Base-by-base conservation (phyloP, 306 rosid genomes). In the Astragalus glycyphyllos region DNA sequence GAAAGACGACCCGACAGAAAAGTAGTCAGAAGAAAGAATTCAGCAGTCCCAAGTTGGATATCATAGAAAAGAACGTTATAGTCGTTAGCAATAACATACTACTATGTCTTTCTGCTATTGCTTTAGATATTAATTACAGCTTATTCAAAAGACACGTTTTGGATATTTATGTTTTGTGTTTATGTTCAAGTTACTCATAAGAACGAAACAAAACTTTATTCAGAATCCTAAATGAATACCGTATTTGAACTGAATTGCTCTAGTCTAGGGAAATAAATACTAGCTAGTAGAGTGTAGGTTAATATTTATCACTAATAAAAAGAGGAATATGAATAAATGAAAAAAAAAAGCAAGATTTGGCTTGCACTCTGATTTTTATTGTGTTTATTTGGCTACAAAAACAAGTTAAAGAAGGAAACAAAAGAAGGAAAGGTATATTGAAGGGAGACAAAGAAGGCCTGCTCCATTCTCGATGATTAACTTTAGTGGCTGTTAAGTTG, bases 61-160 rank as follows among this genome's bases (percentile, higher is more conserved):
- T 51, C 38, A 55, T 55, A 7, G 32, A 55, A 64, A 26, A 26
- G 31, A 26, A 26, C 31, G 29, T 23, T 23, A 23, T n/a, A 23
- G 29, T 23, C 31, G 31, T 26, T 26, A 26, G 4, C 31, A 26
- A 26, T 2, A 26, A 26, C 31, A 26, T 26, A 26, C 3, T 26
- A 26, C 31, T 26, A 29, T 42, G 57, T 34, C 74, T 67, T n/a
- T n/a, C n/a, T n/a, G n/a, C n/a, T 14, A 4, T 46, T 67, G 63
- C 20, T 68, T 58, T 50, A 16, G 41, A 11, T 51, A 56, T 65
- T 56, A 29, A 73, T 50, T 37, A 35, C 48, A 42, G 64, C 15
- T 72, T 20, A 8, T 69, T 69, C 71, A 69, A 68, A 58, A 48
- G 69, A 67, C 31, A 58, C 57, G 47, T 37, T 76, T 76, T 68